Evolutionary conservation across 345 rosid species (phyloP), one percentile per base, ranked within the genome.

Genomic region (Hibiscus mutabilis): DNA sequence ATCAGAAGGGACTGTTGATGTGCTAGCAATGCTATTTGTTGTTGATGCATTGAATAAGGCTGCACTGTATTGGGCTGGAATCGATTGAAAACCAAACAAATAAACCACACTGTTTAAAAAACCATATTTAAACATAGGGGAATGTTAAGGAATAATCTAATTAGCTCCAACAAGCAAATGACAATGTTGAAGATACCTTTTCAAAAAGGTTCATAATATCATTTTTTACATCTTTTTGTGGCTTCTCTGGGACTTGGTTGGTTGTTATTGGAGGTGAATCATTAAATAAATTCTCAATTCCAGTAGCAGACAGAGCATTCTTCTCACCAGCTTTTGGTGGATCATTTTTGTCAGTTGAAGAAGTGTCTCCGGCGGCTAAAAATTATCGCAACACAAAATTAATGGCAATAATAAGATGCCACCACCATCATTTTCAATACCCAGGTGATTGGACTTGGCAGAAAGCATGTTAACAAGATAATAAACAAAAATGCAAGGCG

Each of bases 201-300:
- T 91, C 99, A 81, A 95, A 95, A 62, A 95, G 92, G 82, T 97
- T 90, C 97, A 95, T 89, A 51, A 95, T 95, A 81, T 95, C 97
- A 74, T 76, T 86, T 82, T 88, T 95, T 37, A 89, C 86, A 78
- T 95, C 99, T 79, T 92, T 92, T 78, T 84, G 86, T 35, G 88
- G 89, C 72, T 82, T 80, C 79, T 81, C 89, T 60, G 85, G 65
- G 74, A 60, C 55, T 79, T 78, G 68, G 42, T 82, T 40, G 61
- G 82, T 75, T 31, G 76, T 66, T 61, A 79, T 57, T 55, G 78
- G 73, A 80, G 87, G 79, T 25, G 82, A 77, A 74, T 86, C 92
- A 74, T 82, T 85, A 77, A 95, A 95, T 71, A 92, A 79, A 82
- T 92, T 97, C 80, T 92, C 97, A 73, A 89, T 81, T 62, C 86